phyloP scores from a whole-genome alignment of 2,329 filamentous ascomycete species.

The Colletotrichum chlorophyti region DNA sequence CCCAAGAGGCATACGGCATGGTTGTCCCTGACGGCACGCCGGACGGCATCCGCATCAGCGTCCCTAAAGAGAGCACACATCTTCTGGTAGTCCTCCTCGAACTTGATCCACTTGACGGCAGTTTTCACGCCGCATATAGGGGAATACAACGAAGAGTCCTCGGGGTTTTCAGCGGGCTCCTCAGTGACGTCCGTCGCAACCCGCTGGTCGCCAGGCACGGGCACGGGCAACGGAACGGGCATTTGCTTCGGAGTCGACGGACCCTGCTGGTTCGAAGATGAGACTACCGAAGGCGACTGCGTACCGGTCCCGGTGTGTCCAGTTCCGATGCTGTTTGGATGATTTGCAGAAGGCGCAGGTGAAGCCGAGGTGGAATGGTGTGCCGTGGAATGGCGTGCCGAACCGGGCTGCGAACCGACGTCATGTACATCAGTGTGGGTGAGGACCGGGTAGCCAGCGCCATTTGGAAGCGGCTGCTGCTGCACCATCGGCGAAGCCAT shows the following conservation, averaged over 20 bases:
- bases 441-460: not conserved
- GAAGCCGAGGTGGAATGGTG: not conserved
- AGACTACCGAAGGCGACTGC: not conserved
- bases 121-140: too few relatives aligned
- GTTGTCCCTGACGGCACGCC: conserved; percentile 55
- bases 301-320: not conserved
- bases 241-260: not conserved
- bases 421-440: too few relatives aligned
- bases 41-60: conserved; percentile 51
- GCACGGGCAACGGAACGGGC: not conserved
- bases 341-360: not conserved
- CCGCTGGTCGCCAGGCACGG: too few relatives aligned
- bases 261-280: not conserved
- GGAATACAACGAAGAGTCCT: too few relatives aligned
- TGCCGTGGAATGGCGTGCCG: too few relatives aligned
- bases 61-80: conserved; percentile 48
- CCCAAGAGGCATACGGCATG: conserved; percentile 58
- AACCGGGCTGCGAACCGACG: too few relatives aligned
- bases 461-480: not conserved
- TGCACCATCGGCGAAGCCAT: not conserved
- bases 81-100: conserved; percentile 46
- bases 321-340: not conserved
- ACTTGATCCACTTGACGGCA: conserved; percentile 29
- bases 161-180: too few relatives aligned
- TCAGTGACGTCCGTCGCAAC: too few relatives aligned